A percentile compares a stretch with the other conserved stretches of the same genome.
phyloP scores from a whole-genome alignment of 192 early-diverging fungal genomes.

The Gryganskiella cystojenkinii region DNA sequence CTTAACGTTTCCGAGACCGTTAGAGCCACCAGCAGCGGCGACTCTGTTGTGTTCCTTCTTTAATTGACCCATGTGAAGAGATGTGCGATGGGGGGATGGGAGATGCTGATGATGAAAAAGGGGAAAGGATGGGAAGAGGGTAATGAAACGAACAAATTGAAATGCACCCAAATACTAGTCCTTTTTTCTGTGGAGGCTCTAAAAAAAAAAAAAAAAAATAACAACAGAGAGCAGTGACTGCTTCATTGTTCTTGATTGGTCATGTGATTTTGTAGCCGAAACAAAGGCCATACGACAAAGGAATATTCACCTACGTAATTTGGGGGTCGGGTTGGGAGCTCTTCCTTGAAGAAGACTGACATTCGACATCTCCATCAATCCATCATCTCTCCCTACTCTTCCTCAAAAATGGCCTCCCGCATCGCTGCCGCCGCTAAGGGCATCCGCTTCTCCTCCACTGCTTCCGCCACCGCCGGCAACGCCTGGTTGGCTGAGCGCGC shows the following conservation, averaged over 20 bases:
- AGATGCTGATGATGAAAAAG: conserved; percentile 3
- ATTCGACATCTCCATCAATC: conserved; percentile 1
- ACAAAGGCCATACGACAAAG: too few species aligned
- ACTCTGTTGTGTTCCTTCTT: conserved; percentile 73
- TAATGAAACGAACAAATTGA: background rate
- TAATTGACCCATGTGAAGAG: conserved; percentile 63
- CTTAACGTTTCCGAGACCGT: conserved; percentile 72
- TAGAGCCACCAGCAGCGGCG: conserved; percentile 46
- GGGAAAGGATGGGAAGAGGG: background rate
- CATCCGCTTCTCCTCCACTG: conserved; percentile 47
- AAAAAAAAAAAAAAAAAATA: too few species aligned
- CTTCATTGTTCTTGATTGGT: too few species aligned
- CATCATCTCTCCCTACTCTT: background rate
- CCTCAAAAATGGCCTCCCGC: conserved; percentile 41
- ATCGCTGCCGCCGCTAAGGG: conserved; percentile 48
- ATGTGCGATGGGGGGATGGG: background rate
- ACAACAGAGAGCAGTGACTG: too few species aligned
- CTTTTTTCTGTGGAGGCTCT: background rate
- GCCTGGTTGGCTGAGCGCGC: conserved; percentile 52
- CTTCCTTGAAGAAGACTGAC: too few species aligned
- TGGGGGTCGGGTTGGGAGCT: too few species aligned
- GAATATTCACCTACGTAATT: too few species aligned
- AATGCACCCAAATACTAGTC: background rate
- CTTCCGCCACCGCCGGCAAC: conserved; percentile 28
- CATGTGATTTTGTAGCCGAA: too few species aligned